Evolutionary conservation across 306 rosid species (phyloP).

Genomic region (Vigna angularis): DNA sequence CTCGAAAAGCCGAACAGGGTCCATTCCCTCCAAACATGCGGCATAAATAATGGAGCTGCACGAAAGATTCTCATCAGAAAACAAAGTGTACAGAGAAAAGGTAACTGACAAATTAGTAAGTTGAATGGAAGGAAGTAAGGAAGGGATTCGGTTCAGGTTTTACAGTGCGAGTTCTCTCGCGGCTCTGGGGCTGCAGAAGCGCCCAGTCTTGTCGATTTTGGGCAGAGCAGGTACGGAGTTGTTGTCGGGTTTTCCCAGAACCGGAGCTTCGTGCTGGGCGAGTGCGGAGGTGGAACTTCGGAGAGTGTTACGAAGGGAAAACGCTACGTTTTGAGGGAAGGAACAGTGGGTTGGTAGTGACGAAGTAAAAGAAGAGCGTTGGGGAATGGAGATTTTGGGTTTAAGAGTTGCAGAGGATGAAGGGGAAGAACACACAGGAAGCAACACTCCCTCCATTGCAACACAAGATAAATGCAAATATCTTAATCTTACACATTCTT

Average conservation of each 20-base stretch:
- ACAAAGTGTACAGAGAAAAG: not conserved
- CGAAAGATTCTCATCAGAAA: not conserved
- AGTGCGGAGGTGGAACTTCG: conserved; percentile 53
- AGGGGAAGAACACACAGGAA: conserved; percentile 44
- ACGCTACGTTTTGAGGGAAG: conserved; percentile 23
- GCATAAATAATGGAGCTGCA: conserved; percentile 83
- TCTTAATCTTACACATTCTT: not conserved
- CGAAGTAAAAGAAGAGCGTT: conserved; percentile 32
- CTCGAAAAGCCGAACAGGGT: conserved; percentile 85
- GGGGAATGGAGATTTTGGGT: conserved; percentile 25
- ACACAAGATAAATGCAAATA: not conserved
- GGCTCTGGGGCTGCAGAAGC: conserved; percentile 93
- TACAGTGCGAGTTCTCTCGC: conserved; percentile 97
- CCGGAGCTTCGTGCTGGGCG: conserved; percentile 44
- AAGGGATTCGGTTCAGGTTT: conserved; percentile 21
- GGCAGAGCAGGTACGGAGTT: conserved; percentile 53
- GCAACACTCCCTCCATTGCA: conserved; percentile 52
- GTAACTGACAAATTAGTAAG: not conserved
- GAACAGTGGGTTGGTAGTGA: conserved; percentile 19
- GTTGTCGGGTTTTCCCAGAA: conserved; percentile 21
- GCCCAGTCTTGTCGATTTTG: conserved; percentile 80
- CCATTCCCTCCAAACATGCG: conserved; percentile 85
- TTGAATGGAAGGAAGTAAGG: not conserved
- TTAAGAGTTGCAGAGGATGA: conserved; percentile 36
- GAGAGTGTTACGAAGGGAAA: conserved; percentile 47